phyloP scores from a whole-genome alignment of 768 basidiomycete genomes.

The Psilocybe subaeruginosa region DNA sequence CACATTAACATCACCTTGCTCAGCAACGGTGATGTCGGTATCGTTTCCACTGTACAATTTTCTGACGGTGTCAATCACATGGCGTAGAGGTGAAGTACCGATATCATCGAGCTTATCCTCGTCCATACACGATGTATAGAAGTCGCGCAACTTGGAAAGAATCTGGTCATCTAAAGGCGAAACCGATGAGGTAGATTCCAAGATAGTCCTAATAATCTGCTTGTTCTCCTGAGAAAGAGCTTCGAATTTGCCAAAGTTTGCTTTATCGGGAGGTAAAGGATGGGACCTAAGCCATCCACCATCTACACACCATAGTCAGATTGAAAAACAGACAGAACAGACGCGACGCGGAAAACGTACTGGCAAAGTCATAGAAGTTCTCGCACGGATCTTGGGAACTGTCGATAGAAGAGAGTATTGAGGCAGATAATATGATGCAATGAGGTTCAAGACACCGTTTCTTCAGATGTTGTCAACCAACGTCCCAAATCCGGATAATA shows the following conservation, averaged over 20 bases:
- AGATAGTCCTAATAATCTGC: conserved; percentile 72
- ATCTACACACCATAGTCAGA: conserved; percentile 43
- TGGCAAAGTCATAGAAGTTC: conserved; percentile 91
- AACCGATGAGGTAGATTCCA: conserved; percentile 52
- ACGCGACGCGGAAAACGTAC: conserved; percentile 50
- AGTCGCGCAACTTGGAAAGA: conserved; percentile 64
- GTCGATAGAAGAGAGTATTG: conserved; percentile 82
- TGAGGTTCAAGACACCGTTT: conserved; percentile 72
- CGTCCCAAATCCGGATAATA: no score
- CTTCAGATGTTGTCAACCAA: conserved; percentile 34
- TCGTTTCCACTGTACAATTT: conserved; percentile 60
- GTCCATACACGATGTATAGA: conserved; percentile 84
- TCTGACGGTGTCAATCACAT: conserved; percentile 64
- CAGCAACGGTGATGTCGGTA: conserved; percentile 32
- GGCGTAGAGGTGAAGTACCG: conserved; percentile 71
- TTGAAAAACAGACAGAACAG: background rate
- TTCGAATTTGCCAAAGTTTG: conserved; percentile 72
- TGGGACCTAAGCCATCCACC: conserved; percentile 87
- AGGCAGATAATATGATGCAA: conserved; percentile 84
- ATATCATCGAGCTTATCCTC: conserved; percentile 75
- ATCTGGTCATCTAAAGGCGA: conserved; percentile 50
- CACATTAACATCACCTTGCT: conserved; percentile 25
- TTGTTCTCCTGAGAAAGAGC: conserved; percentile 75
- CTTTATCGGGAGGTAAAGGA: conserved; percentile 87
- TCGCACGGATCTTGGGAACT: conserved; percentile 89